phyloP scores from a whole-genome alignment of 2,329 filamentous ascomycete genomes.

The Thelonectria discophora region DNA sequence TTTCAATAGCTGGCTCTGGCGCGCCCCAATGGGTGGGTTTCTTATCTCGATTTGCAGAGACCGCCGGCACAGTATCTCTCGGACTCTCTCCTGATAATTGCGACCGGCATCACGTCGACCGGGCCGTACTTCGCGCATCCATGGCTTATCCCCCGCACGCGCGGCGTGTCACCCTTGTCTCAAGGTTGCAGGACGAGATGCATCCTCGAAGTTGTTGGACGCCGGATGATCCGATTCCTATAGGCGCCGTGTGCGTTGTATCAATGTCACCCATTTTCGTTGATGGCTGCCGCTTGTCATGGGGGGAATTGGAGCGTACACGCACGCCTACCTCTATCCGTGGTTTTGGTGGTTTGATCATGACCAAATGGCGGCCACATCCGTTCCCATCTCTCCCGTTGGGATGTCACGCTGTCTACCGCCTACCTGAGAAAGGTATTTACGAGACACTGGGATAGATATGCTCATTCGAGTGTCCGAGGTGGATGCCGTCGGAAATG shows the following conservation, averaged over 20 bases:
- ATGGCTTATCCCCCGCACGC: neutral
- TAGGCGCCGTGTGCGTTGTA: neutral
- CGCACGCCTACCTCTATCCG: no score
- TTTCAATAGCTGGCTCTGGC: neutral
- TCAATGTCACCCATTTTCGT: neutral
- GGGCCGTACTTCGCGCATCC: neutral
- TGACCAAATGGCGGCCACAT: conserved; percentile 7
- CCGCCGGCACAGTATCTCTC: neutral
- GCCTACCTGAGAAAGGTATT: no score
- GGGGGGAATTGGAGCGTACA: neutral
- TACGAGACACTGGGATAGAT: no score
- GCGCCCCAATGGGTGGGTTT: neutral
- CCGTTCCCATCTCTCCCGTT: conserved; percentile 8
- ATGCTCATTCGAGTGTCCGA: no score
- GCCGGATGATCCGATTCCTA: conserved; percentile 15
- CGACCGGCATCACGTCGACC: neutral
- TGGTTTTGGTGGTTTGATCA: conserved; percentile 4
- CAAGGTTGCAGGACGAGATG: neutral
- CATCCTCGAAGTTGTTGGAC: conserved; percentile 2
- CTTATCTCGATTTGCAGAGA: neutral
- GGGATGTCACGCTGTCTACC: neutral
- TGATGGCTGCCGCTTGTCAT: neutral
- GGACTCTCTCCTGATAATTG: neutral
- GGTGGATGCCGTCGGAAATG: neutral
- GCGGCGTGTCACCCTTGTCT: neutral